Percentiles rank a stretch among this genome's conserved stretches.
Conservation (phyloP, 2,329 filamentous ascomycete species). For the Penicillium freii region DNA sequence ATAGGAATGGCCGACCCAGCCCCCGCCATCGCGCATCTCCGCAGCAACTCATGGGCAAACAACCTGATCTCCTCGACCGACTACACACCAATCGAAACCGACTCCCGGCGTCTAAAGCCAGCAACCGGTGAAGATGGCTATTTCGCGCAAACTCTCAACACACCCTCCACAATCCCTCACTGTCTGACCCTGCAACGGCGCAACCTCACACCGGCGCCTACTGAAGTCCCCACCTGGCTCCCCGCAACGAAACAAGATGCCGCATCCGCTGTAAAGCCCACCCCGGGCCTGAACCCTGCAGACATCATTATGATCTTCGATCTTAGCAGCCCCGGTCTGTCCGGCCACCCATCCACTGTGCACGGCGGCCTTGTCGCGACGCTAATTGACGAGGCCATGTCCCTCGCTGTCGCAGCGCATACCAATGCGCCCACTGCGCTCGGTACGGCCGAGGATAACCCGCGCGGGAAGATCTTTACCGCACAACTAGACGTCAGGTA, state of each 20-base stretch:
- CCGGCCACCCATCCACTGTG: slow-evolving; percentile 40
- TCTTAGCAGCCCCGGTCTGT: slow-evolving; percentile 37
- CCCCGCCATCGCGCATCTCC: slow-evolving; percentile 27
- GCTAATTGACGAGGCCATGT: slow-evolving; percentile 47
- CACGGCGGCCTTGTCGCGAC: slow-evolving; percentile 45
- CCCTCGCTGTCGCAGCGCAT: slow-evolving; percentile 37
- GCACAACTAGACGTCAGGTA: slow-evolving; percentile 44
- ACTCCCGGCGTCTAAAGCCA: slow-evolving; percentile 41
- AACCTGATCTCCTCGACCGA: slow-evolving; percentile 34
- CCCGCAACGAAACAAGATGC: slow-evolving; percentile 25
- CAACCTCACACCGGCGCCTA: slow-evolving; percentile 23
- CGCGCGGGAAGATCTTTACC: slow-evolving; percentile 38
- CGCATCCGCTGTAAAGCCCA: slow-evolving; percentile 22
- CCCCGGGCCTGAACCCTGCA: slow-evolving; percentile 28
- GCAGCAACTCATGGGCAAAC: slow-evolving; percentile 30
- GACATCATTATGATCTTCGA: slow-evolving; percentile 40
- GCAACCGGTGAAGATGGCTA: slow-evolving; percentile 45
- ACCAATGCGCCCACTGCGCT: slow-evolving; percentile 10
- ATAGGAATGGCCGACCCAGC: slow-evolving; percentile 17
- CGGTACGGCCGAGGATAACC: slow-evolving; percentile 14
- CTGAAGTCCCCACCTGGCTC: slow-evolving; percentile 26
- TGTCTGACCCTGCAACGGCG: slow-evolving; percentile 40
- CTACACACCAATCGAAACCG: slow-evolving; percentile 41
- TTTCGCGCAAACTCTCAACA: slow-evolving; percentile 41
- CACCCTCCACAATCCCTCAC: slow-evolving; percentile 42